Evolutionary conservation across 176 grass and related monocot species (phyloP).

Genomic region (Cocos nucifera): DNA sequence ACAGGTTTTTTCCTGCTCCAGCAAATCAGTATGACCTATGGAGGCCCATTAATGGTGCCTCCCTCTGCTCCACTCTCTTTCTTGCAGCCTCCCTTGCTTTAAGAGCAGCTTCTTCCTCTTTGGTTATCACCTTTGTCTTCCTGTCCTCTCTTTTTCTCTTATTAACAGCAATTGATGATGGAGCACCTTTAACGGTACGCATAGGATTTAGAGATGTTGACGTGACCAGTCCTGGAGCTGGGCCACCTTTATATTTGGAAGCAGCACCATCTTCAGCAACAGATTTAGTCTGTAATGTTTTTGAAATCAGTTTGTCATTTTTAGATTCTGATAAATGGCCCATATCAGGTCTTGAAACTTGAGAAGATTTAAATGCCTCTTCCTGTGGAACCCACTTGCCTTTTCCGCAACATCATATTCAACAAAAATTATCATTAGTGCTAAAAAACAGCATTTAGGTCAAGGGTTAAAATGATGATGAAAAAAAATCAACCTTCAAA

Average conservation of each 20-base stretch:
- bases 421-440: not conserved
- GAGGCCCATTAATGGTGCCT: slow-evolving; percentile 78
- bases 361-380: slow-evolving; percentile 52
- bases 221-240: slow-evolving; percentile 55
- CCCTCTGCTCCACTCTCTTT: slow-evolving; percentile 76
- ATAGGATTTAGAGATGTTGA: slow-evolving; percentile 58
- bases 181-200: slow-evolving; percentile 46
- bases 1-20: no score
- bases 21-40: slow-evolving; percentile 38
- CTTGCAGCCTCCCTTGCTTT: slow-evolving; percentile 69
- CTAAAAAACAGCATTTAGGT: no score
- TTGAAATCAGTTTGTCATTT: no score
- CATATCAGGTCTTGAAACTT: slow-evolving; percentile 22
- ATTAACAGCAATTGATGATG: slow-evolving; percentile 41
- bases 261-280: not conserved
- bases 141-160: slow-evolving; percentile 66
- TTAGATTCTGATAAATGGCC: slow-evolving; percentile 27
- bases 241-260: slow-evolving; percentile 37
- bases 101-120: slow-evolving; percentile 72
- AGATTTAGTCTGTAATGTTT: slow-evolving; percentile 26
- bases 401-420: slow-evolving; percentile 15
- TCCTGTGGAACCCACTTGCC: slow-evolving; percentile 76
- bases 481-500: no score
- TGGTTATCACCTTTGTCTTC: slow-evolving; percentile 56
- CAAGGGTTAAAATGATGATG: no score